Conservation (phyloP, 1,284 basidiomycete species). For the Apiotrichum gracile region DNA sequence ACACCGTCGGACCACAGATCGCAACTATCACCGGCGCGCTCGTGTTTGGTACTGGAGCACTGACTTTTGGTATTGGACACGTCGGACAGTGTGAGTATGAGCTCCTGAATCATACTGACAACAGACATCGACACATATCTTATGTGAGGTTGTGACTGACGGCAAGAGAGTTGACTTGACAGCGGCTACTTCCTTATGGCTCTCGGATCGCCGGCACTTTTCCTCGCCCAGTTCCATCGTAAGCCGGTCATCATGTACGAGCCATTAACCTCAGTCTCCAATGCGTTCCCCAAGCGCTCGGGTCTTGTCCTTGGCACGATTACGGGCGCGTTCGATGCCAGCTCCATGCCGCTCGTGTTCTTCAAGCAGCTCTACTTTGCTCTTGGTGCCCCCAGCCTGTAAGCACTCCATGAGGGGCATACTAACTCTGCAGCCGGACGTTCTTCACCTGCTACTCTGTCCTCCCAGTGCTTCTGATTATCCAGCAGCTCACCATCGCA, state of each 20-base stretch:
- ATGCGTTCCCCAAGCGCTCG: constrained; percentile 46
- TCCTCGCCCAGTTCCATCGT: constrained; percentile 42
- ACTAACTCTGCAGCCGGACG: constrained; percentile 19
- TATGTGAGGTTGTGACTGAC: constrained; percentile 10
- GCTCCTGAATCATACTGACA: not conserved
- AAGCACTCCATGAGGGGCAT: not conserved
- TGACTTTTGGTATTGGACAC: constrained; percentile 33
- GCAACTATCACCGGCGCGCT: constrained; percentile 36
- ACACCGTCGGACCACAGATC: constrained; percentile 35
- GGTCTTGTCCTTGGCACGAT: constrained; percentile 46
- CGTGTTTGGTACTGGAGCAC: constrained; percentile 34
- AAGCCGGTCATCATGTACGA: not conserved
- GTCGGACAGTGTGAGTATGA: constrained; percentile 20
- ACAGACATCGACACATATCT: constrained; percentile 36
- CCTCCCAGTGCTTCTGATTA: constrained; percentile 27
- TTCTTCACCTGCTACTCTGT: constrained; percentile 45
- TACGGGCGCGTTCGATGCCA: constrained; percentile 48
- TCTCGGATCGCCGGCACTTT: constrained; percentile 44
- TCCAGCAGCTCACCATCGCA: not conserved
- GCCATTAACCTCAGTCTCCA: constrained; percentile 34
- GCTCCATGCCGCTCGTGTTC: constrained; percentile 41
- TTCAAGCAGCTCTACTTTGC: constrained; percentile 35
- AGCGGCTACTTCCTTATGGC: constrained; percentile 45
- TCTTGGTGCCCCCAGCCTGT: constrained; percentile 16
- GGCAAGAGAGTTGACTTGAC: not conserved